Conservation (phyloP, 1,284 basidiomycete species). For the Microbotryum scabiosae region DNA sequence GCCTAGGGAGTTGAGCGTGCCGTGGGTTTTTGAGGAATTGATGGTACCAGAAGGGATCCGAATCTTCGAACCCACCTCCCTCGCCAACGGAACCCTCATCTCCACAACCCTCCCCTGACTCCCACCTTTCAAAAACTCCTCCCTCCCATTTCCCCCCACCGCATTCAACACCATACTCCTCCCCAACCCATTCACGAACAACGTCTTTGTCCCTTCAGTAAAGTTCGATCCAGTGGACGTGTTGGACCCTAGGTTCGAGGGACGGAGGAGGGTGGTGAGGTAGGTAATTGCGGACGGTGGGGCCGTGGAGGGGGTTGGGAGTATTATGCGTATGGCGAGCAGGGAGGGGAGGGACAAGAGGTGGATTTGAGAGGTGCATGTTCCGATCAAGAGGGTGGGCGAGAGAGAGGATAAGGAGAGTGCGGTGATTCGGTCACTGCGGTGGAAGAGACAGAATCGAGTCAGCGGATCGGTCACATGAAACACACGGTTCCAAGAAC, state of each 20-base stretch:
- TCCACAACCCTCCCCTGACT: neutral
- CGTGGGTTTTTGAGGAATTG: neutral
- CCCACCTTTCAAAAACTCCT: slow-evolving; percentile 7
- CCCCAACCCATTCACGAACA: too few species aligned
- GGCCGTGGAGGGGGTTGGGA: slow-evolving; percentile 53
- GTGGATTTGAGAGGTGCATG: slow-evolving; percentile 55
- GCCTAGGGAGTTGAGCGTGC: neutral
- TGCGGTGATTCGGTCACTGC: slow-evolving; percentile 52
- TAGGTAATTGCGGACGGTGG: slow-evolving; percentile 55
- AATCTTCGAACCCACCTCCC: too few species aligned
- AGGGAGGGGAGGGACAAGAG: slow-evolving; percentile 82
- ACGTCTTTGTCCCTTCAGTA: neutral
- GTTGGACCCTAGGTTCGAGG: slow-evolving; percentile 71
- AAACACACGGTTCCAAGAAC: slow-evolving; percentile 38
- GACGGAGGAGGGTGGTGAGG: slow-evolving; percentile 66
- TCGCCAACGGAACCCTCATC: slow-evolving; percentile 1
- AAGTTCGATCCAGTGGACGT: slow-evolving; percentile 35
- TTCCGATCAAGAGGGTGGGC: slow-evolving; percentile 48
- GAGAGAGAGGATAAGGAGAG: slow-evolving; percentile 60
- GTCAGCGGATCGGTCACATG: too few species aligned
- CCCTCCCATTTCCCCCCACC: neutral
- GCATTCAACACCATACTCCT: too few species aligned
- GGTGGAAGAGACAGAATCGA: neutral
- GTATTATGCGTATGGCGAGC: slow-evolving; percentile 72
- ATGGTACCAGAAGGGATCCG: neutral